Evolutionary conservation across 495 filamentous ascomycete species (phyloP).

Genomic region (Lasiosphaeria miniovina): DNA sequence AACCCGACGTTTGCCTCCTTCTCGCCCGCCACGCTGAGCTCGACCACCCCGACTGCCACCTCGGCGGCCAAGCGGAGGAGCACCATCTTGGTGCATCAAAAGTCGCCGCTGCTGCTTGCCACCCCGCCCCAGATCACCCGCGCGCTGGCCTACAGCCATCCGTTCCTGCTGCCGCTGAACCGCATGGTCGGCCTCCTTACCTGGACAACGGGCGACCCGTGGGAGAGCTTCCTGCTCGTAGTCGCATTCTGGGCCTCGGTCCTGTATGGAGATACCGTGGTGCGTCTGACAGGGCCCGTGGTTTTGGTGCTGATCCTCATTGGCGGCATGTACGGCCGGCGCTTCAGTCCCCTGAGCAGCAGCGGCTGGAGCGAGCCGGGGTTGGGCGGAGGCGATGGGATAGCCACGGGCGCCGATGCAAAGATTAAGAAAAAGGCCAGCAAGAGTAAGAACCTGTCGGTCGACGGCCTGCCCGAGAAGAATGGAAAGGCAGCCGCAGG

Average conservation of each 20-base stretch:
- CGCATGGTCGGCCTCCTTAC: slow-evolving; percentile 77
- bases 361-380: slow-evolving; percentile 63
- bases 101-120: slow-evolving; percentile 86
- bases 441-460: slow-evolving; percentile 32
- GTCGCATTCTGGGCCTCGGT: slow-evolving; percentile 79
- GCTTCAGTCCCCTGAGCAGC: slow-evolving; percentile 86
- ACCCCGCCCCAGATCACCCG: slow-evolving; percentile 92
- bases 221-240: slow-evolving; percentile 93
- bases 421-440: slow-evolving; percentile 19
- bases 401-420: slow-evolving; percentile 13
- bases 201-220: slow-evolving; percentile 90
- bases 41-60: slow-evolving; percentile 44
- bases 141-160: slow-evolving; percentile 89
- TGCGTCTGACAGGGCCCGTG: slow-evolving; percentile 78
- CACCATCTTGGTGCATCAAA: slow-evolving; percentile 92
- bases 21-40: slow-evolving; percentile 75
- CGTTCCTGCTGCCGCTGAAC: slow-evolving; percentile 85
- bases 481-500: slow-evolving; percentile 41
- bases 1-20: slow-evolving; percentile 52
- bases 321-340: slow-evolving; percentile 84
- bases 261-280: slow-evolving; percentile 78
- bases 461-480: slow-evolving; percentile 44
- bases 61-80: slow-evolving; percentile 73
- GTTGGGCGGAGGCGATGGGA: slow-evolving; percentile 21
- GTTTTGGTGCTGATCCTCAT: slow-evolving; percentile 76